phyloP scores from a whole-genome alignment of 1,284 basidiomycete genomes.

The Apiotrichum mycotoxinovorans region DNA sequence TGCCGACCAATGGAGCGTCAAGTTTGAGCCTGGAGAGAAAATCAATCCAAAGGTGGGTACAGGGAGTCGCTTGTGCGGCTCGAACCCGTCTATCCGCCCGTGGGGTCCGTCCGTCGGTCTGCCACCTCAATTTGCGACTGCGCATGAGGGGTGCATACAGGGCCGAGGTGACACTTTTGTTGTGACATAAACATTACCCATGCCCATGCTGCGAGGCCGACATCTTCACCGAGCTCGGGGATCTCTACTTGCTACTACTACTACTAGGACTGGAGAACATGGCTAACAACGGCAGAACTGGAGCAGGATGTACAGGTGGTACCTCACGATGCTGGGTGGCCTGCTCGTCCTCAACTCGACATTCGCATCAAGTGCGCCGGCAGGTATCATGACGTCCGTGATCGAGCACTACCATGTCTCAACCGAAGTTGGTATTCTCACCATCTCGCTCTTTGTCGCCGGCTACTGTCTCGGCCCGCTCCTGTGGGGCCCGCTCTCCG shows the following conservation, averaged over 20 bases:
- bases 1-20: conserved; percentile 41
- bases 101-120: too few relatives aligned
- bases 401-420: conserved; percentile 57
- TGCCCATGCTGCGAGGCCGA: too few relatives aligned
- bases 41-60: conserved; percentile 46
- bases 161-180: too few relatives aligned
- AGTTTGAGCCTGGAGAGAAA: conserved; percentile 46
- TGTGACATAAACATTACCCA: too few relatives aligned
- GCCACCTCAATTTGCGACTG: too few relatives aligned
- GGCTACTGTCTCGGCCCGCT: conserved; percentile 61
- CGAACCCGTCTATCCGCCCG: too few relatives aligned
- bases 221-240: too few relatives aligned
- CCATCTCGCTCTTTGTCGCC: conserved; percentile 51
- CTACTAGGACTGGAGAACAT: background rate
- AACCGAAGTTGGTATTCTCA: conserved; percentile 55
- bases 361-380: conserved; percentile 49
- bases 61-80: too few relatives aligned
- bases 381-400: conserved; percentile 49
- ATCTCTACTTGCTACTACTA: too few relatives aligned
- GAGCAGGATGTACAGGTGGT: conserved; percentile 60
- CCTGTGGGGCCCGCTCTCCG: conserved; percentile 57
- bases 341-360: conserved; percentile 65
- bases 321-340: conserved; percentile 60
- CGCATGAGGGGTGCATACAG: too few relatives aligned
- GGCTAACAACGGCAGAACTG: conserved; percentile 55